These are phyloP conservation scores for Cicer judaicum DNA, from an alignment of 306 rosid species.

Conservation along the genomic window DNA sequence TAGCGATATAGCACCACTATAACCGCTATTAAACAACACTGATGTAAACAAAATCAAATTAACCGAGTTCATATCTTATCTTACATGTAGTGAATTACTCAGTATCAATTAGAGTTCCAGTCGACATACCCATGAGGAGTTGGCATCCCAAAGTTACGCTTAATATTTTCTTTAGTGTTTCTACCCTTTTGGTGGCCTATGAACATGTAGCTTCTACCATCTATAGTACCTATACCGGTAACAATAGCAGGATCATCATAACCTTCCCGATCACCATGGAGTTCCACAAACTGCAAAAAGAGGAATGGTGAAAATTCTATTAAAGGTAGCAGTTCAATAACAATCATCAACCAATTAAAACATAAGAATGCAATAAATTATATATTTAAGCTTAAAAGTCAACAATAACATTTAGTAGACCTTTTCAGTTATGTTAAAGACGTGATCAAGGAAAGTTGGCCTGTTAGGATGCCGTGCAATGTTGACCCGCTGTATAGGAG, in stretches of 20 bases:
- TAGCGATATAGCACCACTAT: too few species aligned
- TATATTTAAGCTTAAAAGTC: neutral
- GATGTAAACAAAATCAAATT: too few species aligned
- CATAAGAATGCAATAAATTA: slow-evolving; percentile 37
- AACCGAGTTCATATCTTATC: too few species aligned
- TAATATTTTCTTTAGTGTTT: slow-evolving; percentile 90
- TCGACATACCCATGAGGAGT: slow-evolving; percentile 94
- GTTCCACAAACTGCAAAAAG: slow-evolving; percentile 82
- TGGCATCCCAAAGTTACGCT: slow-evolving; percentile 98
- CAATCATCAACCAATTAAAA: slow-evolving; percentile 36
- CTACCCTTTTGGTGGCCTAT: slow-evolving; percentile 99
- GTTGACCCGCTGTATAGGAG: slow-evolving; percentile 84
- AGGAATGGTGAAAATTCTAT: slow-evolving; percentile 36
- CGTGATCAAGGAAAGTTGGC: slow-evolving; percentile 94
- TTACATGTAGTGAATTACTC: slow-evolving; percentile 32
- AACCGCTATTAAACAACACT: neutral
- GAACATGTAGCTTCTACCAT: slow-evolving; percentile 86
- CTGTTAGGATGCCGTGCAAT: slow-evolving; percentile 97
- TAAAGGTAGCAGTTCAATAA: slow-evolving; percentile 36
- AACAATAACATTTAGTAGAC: slow-evolving; percentile 46
- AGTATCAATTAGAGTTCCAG: slow-evolving; percentile 29
- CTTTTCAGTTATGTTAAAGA: slow-evolving; percentile 90
- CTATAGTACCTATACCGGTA: slow-evolving; percentile 86
- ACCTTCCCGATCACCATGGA: slow-evolving; percentile 95
- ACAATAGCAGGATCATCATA: slow-evolving; percentile 99